Evolutionary conservation across 768 basidiomycete genomes (phyloP).

Genomic region (Hortiboletus flavorubellus): DNA sequence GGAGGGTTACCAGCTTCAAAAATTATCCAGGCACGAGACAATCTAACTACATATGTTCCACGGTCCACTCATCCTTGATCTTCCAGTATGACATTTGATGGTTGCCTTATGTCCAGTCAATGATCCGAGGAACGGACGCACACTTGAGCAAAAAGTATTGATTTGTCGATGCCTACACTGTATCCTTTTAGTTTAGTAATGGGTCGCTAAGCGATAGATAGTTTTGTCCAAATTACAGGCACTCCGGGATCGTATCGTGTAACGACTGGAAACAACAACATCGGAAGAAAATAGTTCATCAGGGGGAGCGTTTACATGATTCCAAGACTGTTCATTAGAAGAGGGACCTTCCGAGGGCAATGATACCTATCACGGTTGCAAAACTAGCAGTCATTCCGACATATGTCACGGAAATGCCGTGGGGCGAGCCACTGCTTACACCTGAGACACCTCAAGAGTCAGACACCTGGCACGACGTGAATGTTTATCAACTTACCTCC

Average conservation of each 20-base stretch:
- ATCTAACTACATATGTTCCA: no score
- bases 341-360: background rate
- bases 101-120: constrained; percentile 12
- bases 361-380: constrained; percentile 4
- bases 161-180: no score
- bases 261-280: background rate
- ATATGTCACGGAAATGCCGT: background rate
- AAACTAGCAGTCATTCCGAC: constrained; percentile 1
- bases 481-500: constrained; percentile 1
- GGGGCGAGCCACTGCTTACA: constrained; percentile 6
- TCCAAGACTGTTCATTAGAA: background rate
- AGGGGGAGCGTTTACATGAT: background rate
- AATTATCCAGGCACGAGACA: constrained; percentile 17
- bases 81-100: constrained; percentile 14
- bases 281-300: background rate
- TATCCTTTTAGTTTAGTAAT: no score
- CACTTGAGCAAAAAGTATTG: no score
- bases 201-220: no score
- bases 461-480: background rate
- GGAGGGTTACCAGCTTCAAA: constrained; percentile 11
- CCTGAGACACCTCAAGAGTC: background rate
- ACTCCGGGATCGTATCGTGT: background rate
- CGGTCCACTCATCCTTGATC: background rate
- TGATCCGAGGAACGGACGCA: no score
- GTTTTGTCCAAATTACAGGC: no score